Evolutionary conservation across 2,329 filamentous ascomycete species (phyloP), one percentile per base, ranked within the genome.

Genomic region (Fusarium chaquense): DNA sequence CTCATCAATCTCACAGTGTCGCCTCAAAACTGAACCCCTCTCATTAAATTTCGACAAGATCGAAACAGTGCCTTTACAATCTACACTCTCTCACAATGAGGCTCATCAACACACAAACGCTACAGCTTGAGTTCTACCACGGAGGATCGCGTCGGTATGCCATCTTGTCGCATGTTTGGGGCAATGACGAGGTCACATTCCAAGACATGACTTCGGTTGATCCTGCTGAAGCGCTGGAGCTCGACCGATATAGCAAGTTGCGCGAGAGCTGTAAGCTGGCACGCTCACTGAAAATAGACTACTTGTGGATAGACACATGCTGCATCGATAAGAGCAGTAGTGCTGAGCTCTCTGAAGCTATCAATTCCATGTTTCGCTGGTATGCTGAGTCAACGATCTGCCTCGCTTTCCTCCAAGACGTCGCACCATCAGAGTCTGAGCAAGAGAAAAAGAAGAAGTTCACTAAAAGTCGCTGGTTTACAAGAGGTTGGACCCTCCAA

Each of bases 281-380:
- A 8, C 38, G 47, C 9, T 65, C 61, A 5, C 49, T 73, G 3
- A 67, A 61, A 4, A 50, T 74, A 35, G 45, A 69, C 0, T 76
- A 76, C 20, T 36, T 78, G 9, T 78, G 77, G 77, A 69, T 77
- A 22, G 77, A 78, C 20, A 78, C 76, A 1, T 76, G 75, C 47
- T 78, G 76, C 45, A 78, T 78, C 20, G 76, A 78, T 47, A 78
- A 77, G 54, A 69, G 65, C 10, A 77, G 73, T 50, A 77, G 74
- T 16, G 74, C 77, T 2, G 77, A 78, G 50, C 75, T 76, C 6
- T 76, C 75, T 4, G 75, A 76, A 22, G 75, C 75, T 28, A 76
- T 76, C 61, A 76, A 76, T 41, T 78, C 76, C 52, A 78, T 78
- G 76, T 78, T 77, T 50, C 69, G 73, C 7, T 78, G 77, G 77